Evolutionary conservation across 805 yeast species (phyloP).

Genomic region (Lipomyces lipofer): DNA sequence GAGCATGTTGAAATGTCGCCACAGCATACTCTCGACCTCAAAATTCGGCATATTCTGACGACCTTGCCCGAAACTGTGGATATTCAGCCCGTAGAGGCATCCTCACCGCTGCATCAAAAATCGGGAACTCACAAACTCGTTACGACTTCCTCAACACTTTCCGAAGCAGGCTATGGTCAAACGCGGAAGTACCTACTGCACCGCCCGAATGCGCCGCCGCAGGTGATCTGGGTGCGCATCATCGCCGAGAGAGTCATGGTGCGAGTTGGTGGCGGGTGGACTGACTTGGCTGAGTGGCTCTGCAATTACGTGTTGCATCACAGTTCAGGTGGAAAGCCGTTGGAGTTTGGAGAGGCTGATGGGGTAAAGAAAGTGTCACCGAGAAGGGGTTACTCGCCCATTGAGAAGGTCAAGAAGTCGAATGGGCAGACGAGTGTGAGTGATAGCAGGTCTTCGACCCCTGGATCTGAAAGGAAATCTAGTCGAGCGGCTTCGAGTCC

Average conservation of each 20-base stretch:
- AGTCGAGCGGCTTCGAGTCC: background rate
- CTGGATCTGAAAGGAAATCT: background rate
- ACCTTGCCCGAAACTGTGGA: conserved; percentile 6
- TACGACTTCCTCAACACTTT: conserved; percentile 7
- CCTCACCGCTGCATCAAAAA: background rate
- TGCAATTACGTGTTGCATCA: conserved; percentile 26
- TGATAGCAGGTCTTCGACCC: background rate
- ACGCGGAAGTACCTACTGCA: conserved; percentile 30
- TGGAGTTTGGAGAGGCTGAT: background rate
- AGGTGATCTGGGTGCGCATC: conserved; percentile 32
- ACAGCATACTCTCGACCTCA: conserved; percentile 23
- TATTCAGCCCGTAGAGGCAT: conserved; percentile 9
- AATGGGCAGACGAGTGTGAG: background rate
- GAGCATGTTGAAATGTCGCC: background rate
- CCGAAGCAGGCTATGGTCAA: conserved; percentile 31
- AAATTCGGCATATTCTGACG: conserved; percentile 18
- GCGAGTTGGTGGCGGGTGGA: conserved; percentile 34
- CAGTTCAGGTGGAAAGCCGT: conserved; percentile 5
- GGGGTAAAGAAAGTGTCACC: background rate
- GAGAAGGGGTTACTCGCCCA: background rate
- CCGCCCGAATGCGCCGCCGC: conserved; percentile 32
- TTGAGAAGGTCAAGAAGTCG: background rate
- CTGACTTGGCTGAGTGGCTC: conserved; percentile 34
- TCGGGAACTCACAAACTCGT: conserved; percentile 10
- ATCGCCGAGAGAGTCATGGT: conserved; percentile 34